Evolutionary conservation across 192 early-diverging fungal genomes (phyloP).

Genomic region (Podila minutissima): DNA sequence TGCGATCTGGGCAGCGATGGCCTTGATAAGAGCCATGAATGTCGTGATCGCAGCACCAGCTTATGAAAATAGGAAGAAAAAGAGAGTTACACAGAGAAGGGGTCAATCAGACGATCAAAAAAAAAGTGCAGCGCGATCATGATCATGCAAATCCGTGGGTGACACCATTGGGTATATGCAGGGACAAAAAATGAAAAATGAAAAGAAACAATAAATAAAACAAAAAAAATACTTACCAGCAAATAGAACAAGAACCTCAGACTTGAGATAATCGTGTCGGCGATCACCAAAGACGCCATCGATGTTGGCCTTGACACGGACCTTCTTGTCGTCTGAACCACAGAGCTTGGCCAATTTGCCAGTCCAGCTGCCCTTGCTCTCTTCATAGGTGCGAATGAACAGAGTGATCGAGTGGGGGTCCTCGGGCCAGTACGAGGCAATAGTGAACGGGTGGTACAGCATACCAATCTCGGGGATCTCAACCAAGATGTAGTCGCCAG

Average conservation of each 20-base stretch:
- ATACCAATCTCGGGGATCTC: constrained; percentile 34
- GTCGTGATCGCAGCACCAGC: constrained; percentile 50
- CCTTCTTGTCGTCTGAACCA: constrained; percentile 31
- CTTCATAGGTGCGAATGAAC: constrained; percentile 34
- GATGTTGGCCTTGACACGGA: constrained; percentile 24
- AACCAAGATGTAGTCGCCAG: constrained; percentile 45
- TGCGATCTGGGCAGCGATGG: constrained; percentile 43
- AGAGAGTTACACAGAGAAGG: not conserved
- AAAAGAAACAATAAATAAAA: not conserved
- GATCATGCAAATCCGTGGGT: no score
- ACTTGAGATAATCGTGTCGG: constrained; percentile 46
- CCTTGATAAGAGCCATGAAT: constrained; percentile 45
- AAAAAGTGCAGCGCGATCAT: not conserved
- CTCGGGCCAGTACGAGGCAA: constrained; percentile 46
- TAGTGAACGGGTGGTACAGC: constrained; percentile 40
- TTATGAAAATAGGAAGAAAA: constrained; percentile 1
- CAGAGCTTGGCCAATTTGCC: constrained; percentile 23
- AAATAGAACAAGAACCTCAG: constrained; percentile 37
- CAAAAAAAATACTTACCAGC: constrained; percentile 23
- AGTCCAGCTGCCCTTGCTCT: constrained; percentile 35
- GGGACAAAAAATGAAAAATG: not conserved
- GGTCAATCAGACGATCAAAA: not conserved
- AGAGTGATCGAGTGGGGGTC: constrained; percentile 30
- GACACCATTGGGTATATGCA: not conserved
- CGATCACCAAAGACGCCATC: constrained; percentile 52